phyloP scores from a whole-genome alignment of 73 alveolate genomes.

The Uronychia binucleata region DNA sequence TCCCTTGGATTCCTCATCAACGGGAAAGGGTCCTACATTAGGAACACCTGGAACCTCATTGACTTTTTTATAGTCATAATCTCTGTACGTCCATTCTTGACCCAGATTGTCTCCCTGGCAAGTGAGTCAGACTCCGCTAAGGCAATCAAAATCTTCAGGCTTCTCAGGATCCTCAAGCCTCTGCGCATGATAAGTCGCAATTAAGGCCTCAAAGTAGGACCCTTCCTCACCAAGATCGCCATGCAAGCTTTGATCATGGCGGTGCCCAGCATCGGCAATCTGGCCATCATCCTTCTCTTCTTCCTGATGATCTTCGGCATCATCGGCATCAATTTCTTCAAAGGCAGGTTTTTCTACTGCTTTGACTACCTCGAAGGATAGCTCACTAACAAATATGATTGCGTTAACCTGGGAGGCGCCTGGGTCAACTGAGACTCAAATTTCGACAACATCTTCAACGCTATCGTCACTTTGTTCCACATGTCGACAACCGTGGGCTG shows the following conservation, averaged over 20 bases:
- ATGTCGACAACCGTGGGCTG: constrained; percentile 54
- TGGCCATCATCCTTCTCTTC: constrained; percentile 25
- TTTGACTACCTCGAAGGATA: too few species aligned
- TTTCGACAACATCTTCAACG: constrained; percentile 65
- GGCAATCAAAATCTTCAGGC: background rate
- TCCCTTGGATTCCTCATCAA: constrained; percentile 67
- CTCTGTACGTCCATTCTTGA: constrained; percentile 39
- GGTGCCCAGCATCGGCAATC: constrained; percentile 44
- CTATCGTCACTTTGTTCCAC: constrained; percentile 59
- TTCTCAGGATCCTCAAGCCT: background rate
- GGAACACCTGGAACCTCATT: background rate
- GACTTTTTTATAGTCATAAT: background rate
- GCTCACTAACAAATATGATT: constrained; percentile 27
- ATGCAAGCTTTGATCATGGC: constrained; percentile 27
- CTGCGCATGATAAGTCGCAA: background rate
- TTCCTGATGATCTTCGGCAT: constrained; percentile 45
- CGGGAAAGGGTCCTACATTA: background rate
- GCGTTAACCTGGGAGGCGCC: constrained; percentile 23
- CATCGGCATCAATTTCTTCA: constrained; percentile 26
- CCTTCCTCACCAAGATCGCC: constrained; percentile 57
- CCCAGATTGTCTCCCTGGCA: background rate
- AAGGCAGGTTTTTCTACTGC: constrained; percentile 34
- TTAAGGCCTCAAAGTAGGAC: constrained; percentile 34
- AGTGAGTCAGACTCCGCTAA: constrained; percentile 10
- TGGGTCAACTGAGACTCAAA: background rate